Percentiles rank a stretch among this genome's conserved stretches.
These are phyloP conservation scores for Sarcodon sp. DNA, from an alignment of 768 basidiomycete species.

Conservation along the genomic window DNA sequence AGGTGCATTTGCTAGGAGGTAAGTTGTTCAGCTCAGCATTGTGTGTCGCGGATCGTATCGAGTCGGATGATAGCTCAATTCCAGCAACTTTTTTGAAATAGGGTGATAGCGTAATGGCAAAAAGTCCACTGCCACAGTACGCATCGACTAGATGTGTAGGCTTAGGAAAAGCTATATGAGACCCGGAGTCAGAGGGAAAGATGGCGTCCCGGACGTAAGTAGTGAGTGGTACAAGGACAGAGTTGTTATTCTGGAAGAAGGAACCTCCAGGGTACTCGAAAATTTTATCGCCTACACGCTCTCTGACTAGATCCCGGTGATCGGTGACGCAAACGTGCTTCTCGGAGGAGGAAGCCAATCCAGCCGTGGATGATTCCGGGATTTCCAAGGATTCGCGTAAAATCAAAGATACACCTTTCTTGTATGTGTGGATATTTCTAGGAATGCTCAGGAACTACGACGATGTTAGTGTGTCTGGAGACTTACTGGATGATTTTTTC, in stretches of 20 bases:
- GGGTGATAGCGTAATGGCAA: constrained; percentile 71
- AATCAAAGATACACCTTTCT: constrained; percentile 80
- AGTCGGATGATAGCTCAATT: constrained; percentile 71
- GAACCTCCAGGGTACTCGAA: constrained; percentile 83
- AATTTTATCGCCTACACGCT: constrained; percentile 64
- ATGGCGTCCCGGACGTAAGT: constrained; percentile 71
- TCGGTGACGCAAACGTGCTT: constrained; percentile 79
- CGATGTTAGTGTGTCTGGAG: background rate
- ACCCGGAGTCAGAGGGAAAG: constrained; percentile 18
- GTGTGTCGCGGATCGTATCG: constrained; percentile 52
- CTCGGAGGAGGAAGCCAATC: too few species aligned
- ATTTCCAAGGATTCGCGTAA: constrained; percentile 70
- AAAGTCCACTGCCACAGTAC: constrained; percentile 85
- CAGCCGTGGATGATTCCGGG: constrained; percentile 42
- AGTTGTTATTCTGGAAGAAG: constrained; percentile 99
- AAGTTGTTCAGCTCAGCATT: constrained; percentile 59
- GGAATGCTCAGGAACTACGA: background rate
- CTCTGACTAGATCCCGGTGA: constrained; percentile 70
- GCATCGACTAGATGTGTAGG: constrained; percentile 90
- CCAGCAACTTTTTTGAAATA: constrained; percentile 71
- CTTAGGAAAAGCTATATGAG: background rate
- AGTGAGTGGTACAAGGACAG: constrained; percentile 77
- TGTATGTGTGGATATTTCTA: constrained; percentile 73
- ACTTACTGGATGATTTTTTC: constrained; percentile 56
- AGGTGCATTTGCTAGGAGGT: constrained; percentile 40